phyloP scores from a whole-genome alignment of 2,329 filamentous ascomycete genomes.

The Colletotrichum sidae region DNA sequence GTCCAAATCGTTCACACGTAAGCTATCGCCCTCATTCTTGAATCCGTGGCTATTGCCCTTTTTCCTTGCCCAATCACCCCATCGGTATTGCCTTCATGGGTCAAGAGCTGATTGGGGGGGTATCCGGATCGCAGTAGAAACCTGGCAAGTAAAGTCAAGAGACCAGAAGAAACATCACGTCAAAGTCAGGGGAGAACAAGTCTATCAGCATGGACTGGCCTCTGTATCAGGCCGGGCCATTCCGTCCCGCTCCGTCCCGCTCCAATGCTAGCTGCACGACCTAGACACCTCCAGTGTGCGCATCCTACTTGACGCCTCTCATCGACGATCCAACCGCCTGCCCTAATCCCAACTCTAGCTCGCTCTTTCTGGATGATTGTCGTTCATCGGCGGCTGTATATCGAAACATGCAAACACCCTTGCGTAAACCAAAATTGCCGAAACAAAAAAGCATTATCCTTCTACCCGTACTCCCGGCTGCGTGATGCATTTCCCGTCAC shows the following conservation, averaged over 20 bases:
- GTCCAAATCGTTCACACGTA: too few species aligned
- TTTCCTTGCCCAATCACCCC: too few species aligned
- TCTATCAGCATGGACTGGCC: constrained; percentile 34
- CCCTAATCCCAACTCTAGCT: background rate
- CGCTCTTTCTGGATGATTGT: constrained; percentile 22
- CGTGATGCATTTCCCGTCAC: constrained; percentile 19
- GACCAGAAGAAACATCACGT: too few species aligned
- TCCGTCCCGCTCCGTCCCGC: constrained; percentile 23
- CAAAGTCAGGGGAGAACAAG: background rate
- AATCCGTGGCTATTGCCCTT: too few species aligned
- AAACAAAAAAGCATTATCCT: constrained; percentile 10
- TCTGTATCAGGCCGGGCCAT: constrained; percentile 13
- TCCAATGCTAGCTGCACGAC: constrained; percentile 23
- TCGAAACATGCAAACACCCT: constrained; percentile 13
- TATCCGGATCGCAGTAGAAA: too few species aligned
- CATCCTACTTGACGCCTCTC: constrained; percentile 34
- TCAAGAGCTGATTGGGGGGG: too few species aligned
- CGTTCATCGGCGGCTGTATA: constrained; percentile 22
- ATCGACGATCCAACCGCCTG: background rate
- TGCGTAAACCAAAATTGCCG: background rate
- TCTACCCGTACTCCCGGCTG: constrained; percentile 37
- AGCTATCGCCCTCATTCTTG: too few species aligned
- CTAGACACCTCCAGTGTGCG: too few species aligned
- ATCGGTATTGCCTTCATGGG: too few species aligned
- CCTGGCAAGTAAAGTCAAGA: too few species aligned